A percentile compares a stretch with the other conserved stretches of the same genome.
phyloP scores from a whole-genome alignment of 1,284 basidiomycete genomes.

The Rhodotorula mucilaginosa region DNA sequence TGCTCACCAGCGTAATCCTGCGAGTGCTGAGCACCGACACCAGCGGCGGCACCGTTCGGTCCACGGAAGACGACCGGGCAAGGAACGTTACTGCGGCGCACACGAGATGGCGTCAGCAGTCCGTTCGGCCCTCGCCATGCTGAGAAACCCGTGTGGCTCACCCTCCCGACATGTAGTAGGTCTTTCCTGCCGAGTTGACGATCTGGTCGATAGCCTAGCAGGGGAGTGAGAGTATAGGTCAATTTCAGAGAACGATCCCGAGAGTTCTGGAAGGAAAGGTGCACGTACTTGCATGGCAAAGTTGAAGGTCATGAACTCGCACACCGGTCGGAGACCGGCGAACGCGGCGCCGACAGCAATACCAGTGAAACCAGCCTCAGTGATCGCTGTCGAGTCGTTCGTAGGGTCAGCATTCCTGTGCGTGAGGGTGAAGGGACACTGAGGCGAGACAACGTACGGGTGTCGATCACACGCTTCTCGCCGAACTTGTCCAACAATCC shows the following conservation, averaged over 20 bases:
- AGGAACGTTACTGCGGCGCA: constrained; percentile 52
- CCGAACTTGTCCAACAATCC: constrained; percentile 99
- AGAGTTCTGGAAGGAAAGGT: constrained; percentile 43
- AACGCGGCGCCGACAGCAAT: constrained; percentile 92
- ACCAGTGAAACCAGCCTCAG: constrained; percentile 96
- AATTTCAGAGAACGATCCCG: too few species aligned
- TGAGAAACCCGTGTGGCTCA: constrained; percentile 56
- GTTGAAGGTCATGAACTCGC: constrained; percentile 99
- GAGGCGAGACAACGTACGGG: constrained; percentile 35
- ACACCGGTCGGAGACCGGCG: constrained; percentile 90
- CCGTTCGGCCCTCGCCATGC: too few species aligned
- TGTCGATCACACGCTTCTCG: constrained; percentile 95
- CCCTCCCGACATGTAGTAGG: constrained; percentile 99
- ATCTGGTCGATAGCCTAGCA: constrained; percentile 94
- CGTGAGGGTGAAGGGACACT: too few species aligned
- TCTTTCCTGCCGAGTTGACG: constrained; percentile 99
- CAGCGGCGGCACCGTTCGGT: constrained; percentile 95
- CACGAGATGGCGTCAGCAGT: neutral
- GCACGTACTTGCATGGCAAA: constrained; percentile 73
- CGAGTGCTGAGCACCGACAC: constrained; percentile 76
- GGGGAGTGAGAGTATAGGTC: neutral
- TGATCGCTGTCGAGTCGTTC: constrained; percentile 22
- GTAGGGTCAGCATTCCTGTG: too few species aligned
- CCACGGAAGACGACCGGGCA: constrained; percentile 99
- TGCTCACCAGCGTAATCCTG: constrained; percentile 53